phyloP scores from a whole-genome alignment of 192 early-diverging fungal genomes.

The Coemansia sp. region DNA sequence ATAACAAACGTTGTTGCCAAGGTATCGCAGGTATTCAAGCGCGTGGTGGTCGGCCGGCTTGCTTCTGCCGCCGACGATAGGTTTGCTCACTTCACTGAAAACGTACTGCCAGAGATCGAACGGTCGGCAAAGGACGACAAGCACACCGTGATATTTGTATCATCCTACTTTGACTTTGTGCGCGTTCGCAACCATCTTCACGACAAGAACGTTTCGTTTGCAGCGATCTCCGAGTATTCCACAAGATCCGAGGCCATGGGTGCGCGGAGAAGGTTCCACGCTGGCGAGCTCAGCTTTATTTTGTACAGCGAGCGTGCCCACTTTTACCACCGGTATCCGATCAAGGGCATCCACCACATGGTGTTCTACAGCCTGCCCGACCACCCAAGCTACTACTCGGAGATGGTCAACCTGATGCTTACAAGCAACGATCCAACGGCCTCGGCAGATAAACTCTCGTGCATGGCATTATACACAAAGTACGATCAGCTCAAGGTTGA shows the following conservation, averaged over 20 bases:
- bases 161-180: slow-evolving; percentile 97
- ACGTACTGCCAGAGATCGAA: slow-evolving; percentile 55
- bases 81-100: slow-evolving; percentile 82
- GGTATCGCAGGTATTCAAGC: slow-evolving; percentile 81
- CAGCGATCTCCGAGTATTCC: slow-evolving; percentile 90
- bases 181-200: slow-evolving; percentile 85
- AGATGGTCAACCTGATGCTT: slow-evolving; percentile 74
- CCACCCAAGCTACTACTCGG: slow-evolving; percentile 81
- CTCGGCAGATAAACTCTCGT: slow-evolving; percentile 53
- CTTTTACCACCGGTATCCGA: slow-evolving; percentile 84
- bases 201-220: slow-evolving; percentile 73
- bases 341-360: slow-evolving; percentile 80
- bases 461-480: slow-evolving; percentile 69
- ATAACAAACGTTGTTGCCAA: slow-evolving; percentile 77
- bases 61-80: slow-evolving; percentile 70
- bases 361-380: slow-evolving; percentile 92
- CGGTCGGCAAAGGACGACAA: slow-evolving; percentile 58
- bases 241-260: slow-evolving; percentile 70
- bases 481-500: slow-evolving; percentile 88
- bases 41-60: slow-evolving; percentile 63
- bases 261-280: slow-evolving; percentile 75
- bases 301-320: slow-evolving; percentile 96
- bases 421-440: slow-evolving; percentile 54
- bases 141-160: slow-evolving; percentile 75
- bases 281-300: slow-evolving; percentile 73